Conservation (phyloP, 768 basidiomycete genomes). For the Leccinellum albellum region DNA sequence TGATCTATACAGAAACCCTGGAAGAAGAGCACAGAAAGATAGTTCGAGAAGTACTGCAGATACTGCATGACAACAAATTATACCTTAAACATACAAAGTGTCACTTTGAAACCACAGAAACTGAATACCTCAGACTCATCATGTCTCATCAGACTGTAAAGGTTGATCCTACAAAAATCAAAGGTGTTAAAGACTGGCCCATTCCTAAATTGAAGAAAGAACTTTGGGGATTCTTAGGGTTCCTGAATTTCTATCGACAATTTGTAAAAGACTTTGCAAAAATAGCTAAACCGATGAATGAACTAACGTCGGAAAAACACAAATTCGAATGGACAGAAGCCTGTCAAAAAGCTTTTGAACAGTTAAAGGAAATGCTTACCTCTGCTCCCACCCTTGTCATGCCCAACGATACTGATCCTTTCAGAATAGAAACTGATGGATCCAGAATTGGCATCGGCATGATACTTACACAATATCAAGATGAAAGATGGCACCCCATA, state of each 20-base stretch:
- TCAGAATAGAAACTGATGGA: neutral
- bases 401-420: neutral
- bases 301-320: neutral
- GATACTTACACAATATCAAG: neutral
- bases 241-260: neutral
- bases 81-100: too few relatives aligned
- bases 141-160: neutral
- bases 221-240: neutral
- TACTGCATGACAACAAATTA: too few relatives aligned
- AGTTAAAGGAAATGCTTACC: rapidly evolving
- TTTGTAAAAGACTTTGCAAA: neutral
- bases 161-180: neutral
- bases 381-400: rapidly evolving
- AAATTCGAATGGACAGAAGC: neutral
- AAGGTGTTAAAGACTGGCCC: neutral
- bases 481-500: neutral
- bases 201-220: neutral
- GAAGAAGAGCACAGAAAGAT: too few relatives aligned
- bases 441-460: neutral
- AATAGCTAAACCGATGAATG: neutral
- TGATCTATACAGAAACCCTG: too few relatives aligned
- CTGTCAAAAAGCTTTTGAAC: neutral
- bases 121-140: neutral
- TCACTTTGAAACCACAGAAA: too few relatives aligned
- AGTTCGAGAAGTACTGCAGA: too few relatives aligned